Evolutionary conservation across 305 asterid species (phyloP).

Genomic region (Fraxinus angustifolia): DNA sequence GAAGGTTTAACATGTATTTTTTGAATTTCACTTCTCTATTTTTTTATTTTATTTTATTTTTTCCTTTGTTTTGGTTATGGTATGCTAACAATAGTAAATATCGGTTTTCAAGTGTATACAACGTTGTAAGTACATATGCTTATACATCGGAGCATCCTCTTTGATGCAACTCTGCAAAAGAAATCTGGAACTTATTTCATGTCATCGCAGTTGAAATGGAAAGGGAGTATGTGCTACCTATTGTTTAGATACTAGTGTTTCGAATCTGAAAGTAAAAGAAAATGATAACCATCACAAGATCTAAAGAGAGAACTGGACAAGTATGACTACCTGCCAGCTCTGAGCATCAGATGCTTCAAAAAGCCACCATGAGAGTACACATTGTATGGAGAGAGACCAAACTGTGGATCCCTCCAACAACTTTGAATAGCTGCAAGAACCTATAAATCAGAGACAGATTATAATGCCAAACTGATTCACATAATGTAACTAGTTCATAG

Average conservation of each 20-base stretch:
- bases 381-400: constrained; percentile 70
- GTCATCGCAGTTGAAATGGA: background rate
- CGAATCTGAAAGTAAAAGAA: background rate
- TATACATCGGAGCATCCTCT: background rate
- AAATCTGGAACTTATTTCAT: background rate
- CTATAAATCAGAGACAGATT: constrained; percentile 51
- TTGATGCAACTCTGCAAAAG: background rate
- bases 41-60: background rate
- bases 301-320: constrained; percentile 2
- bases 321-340: constrained; percentile 76
- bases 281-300: constrained; percentile 1
- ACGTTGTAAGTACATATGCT: background rate
- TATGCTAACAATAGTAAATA: background rate
- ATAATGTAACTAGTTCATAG: background rate
- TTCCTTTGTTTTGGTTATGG: background rate
- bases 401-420: constrained; percentile 73
- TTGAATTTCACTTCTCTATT: background rate
- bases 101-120: background rate
- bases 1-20: background rate
- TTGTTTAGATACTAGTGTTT: background rate
- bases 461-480: constrained; percentile 18
- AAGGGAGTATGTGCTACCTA: background rate
- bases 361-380: constrained; percentile 81
- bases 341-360: constrained; percentile 89
- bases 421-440: constrained; percentile 93